phyloP scores from a whole-genome alignment of 2,329 filamentous ascomycete genomes.

The Polychaeton citri region DNA sequence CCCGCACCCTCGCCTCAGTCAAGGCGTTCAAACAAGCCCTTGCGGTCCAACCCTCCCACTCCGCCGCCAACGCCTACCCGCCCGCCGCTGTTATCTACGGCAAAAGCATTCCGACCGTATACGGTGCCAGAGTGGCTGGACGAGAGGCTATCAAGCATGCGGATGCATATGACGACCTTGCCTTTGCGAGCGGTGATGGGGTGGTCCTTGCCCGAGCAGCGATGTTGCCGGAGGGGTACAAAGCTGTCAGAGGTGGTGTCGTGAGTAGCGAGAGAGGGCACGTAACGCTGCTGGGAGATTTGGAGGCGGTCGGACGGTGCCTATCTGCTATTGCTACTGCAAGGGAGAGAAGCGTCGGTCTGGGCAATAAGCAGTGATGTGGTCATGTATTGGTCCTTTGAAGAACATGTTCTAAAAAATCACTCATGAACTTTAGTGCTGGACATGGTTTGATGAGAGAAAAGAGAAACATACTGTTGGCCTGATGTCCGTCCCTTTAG shows the following conservation, averaged over 20 bases:
- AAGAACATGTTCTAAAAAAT: too few species aligned
- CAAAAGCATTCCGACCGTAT: conserved; percentile 75
- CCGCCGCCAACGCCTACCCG: conserved; percentile 60
- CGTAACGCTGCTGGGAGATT: conserved; percentile 72
- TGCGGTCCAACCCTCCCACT: conserved; percentile 45
- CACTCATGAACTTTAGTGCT: too few species aligned
- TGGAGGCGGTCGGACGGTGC: conserved; percentile 66
- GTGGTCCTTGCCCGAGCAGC: conserved; percentile 76
- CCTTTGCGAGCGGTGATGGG: conserved; percentile 78
- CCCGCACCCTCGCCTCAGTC: conserved; percentile 57
- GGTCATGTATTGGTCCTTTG: too few species aligned
- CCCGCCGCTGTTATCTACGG: conserved; percentile 75
- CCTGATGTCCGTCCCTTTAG: too few species aligned
- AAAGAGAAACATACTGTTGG: too few species aligned
- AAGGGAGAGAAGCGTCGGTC: conserved; percentile 58
- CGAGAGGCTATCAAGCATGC: conserved; percentile 60
- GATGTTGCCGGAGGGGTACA: conserved; percentile 72
- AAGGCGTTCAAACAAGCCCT: conserved; percentile 67
- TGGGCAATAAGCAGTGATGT: conserved; percentile 26
- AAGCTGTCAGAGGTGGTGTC: conserved; percentile 56
- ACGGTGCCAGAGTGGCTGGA: conserved; percentile 60
- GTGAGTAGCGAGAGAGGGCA: conserved; percentile 76
- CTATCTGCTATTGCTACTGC: conserved; percentile 55
- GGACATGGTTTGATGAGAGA: too few species aligned
- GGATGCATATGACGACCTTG: conserved; percentile 74